Evolutionary conservation across 1,284 basidiomycete species (phyloP).

Genomic region (Heterobasidion annosum): DNA sequence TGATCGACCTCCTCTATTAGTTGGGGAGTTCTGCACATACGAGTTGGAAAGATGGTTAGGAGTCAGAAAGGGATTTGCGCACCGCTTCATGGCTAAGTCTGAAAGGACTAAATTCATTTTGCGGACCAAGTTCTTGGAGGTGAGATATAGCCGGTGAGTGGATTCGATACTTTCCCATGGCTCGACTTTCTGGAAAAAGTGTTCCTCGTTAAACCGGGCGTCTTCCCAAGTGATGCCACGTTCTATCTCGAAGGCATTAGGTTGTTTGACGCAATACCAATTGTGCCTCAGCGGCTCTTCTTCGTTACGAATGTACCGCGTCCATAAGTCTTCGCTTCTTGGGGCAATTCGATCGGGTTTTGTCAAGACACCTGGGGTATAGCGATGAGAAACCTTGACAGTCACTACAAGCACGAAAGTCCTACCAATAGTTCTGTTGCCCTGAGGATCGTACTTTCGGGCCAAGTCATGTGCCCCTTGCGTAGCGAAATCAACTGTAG

Average conservation of each 20-base stretch:
- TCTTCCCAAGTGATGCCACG: constrained; percentile 48
- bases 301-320: constrained; percentile 49
- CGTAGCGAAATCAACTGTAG: constrained; percentile 61
- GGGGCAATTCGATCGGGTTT: constrained; percentile 62
- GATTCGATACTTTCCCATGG: constrained; percentile 50
- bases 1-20: constrained; percentile 39
- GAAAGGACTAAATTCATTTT: constrained; percentile 25
- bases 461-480: constrained; percentile 57
- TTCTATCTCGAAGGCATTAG: constrained; percentile 44
- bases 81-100: constrained; percentile 21
- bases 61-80: background rate
- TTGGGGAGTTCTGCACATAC: constrained; percentile 39
- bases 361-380: constrained; percentile 57
- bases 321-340: constrained; percentile 51
- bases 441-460: constrained; percentile 44
- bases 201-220: constrained; percentile 51
- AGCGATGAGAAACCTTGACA: background rate
- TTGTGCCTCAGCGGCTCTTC: constrained; percentile 45
- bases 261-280: constrained; percentile 73
- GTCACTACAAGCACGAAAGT: constrained; percentile 1
- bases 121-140: constrained; percentile 43
- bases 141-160: constrained; percentile 39
- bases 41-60: too few relatives aligned
- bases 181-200: constrained; percentile 51
- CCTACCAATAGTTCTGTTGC: constrained; percentile 60